Evolutionary conservation across 2,329 filamentous ascomycete species (phyloP).

Genomic region (Ophidiomyces ophidiicola): DNA sequence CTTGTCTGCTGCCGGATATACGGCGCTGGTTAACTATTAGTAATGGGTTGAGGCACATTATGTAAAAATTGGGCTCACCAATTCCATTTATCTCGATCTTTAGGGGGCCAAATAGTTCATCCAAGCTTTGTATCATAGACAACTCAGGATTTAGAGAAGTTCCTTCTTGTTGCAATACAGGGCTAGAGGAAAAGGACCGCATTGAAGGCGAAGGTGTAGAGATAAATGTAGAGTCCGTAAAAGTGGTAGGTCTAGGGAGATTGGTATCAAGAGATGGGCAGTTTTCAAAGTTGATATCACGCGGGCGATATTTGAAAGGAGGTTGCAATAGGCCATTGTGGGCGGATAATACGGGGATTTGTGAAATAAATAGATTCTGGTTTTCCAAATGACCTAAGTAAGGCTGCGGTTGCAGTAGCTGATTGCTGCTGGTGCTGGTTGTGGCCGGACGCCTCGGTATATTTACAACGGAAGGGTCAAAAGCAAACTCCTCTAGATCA

Average conservation of each 20-base stretch:
- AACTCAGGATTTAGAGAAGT: constrained; percentile 37
- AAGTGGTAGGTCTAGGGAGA: background rate
- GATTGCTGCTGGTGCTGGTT: constrained; percentile 25
- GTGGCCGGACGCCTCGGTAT: constrained; percentile 27
- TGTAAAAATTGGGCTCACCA: constrained; percentile 43
- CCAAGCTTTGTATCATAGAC: constrained; percentile 58
- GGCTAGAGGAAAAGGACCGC: constrained; percentile 1
- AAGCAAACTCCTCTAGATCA: background rate
- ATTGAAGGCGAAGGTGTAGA: constrained; percentile 5
- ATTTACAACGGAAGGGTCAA: constrained; percentile 1
- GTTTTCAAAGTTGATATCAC: background rate
- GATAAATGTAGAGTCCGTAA: background rate
- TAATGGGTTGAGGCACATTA: background rate
- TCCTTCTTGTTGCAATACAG: constrained; percentile 27
- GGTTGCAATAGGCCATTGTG: background rate
- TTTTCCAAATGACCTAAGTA: constrained; percentile 24
- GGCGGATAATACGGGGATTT: constrained; percentile 17
- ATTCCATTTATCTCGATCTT: constrained; percentile 79
- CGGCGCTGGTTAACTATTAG: constrained; percentile 52
- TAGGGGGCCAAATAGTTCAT: constrained; percentile 70
- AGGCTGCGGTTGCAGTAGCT: constrained; percentile 27
- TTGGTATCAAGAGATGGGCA: background rate
- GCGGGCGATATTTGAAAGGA: background rate
- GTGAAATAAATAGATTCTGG: constrained; percentile 23
- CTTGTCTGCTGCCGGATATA: constrained; percentile 62